phyloP scores from a whole-genome alignment of 768 basidiomycete genomes.

The Termitomyces sp. region DNA sequence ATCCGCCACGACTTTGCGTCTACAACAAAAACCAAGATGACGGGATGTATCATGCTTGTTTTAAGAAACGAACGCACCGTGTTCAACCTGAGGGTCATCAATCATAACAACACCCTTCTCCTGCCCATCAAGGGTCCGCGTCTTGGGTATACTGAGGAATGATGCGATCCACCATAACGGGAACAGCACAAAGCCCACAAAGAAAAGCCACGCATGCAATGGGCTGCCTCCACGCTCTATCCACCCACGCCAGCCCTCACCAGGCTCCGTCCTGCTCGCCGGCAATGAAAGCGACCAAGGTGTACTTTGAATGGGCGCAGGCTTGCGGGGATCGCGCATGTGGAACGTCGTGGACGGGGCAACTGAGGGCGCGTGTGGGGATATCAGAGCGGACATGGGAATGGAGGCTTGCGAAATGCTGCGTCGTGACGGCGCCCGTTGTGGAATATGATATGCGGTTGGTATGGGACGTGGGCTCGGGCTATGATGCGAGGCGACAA shows the following conservation, averaged over 20 bases:
- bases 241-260: conserved; percentile 29
- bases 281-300: conserved; percentile 56
- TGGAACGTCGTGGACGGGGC: conserved; percentile 56
- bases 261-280: conserved; percentile 22
- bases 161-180: conserved; percentile 62
- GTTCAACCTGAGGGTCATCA: conserved; percentile 77
- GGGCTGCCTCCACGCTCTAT: conserved; percentile 51
- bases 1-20: conserved; percentile 72
- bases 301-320: conserved; percentile 51
- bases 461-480: conserved; percentile 15
- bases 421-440: conserved; percentile 36
- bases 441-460: conserved; percentile 13
- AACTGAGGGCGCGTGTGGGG: conserved; percentile 74
- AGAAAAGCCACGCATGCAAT: conserved; percentile 73
- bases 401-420: conserved; percentile 72
- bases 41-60: background rate
- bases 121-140: conserved; percentile 51
- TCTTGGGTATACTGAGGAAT: conserved; percentile 49
- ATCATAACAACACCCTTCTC: conserved; percentile 69
- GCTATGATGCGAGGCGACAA: conserved; percentile 13
- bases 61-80: conserved; percentile 39
- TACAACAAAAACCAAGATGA: conserved; percentile 18
- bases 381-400: conserved; percentile 71
- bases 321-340: conserved; percentile 76
- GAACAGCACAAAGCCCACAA: conserved; percentile 61